phyloP scores from a whole-genome alignment of 148 eudicot species.

The Silene latifolia region DNA sequence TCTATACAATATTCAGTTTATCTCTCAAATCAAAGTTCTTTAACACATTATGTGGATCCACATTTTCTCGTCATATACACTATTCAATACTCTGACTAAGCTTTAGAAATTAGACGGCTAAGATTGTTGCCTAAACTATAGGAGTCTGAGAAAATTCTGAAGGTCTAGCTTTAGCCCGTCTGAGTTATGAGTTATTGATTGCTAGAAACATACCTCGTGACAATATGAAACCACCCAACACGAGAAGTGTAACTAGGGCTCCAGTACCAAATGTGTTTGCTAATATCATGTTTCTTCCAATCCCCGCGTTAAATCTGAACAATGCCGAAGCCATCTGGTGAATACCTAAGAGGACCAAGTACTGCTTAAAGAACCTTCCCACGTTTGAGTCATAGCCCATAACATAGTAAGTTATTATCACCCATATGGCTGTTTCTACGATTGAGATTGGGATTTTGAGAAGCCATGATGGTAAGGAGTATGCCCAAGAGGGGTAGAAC shows the following conservation, averaged over 20 bases:
- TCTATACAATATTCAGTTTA: too few species aligned
- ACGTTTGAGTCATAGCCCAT: conserved; percentile 69
- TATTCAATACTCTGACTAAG: not conserved
- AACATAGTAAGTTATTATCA: conserved; percentile 57
- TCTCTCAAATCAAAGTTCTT: too few species aligned
- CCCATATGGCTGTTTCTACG: conserved; percentile 66
- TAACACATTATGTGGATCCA: too few species aligned
- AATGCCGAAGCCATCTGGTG: conserved; percentile 76
- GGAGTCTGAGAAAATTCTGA: not conserved
- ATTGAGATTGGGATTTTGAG: conserved; percentile 69
- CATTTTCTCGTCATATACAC: not conserved
- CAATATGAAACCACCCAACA: conserved; percentile 73
- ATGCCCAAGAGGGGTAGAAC: conserved; percentile 87
- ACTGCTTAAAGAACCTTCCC: conserved; percentile 61
- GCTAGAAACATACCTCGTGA: conserved; percentile 48
- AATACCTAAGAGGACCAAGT: conserved; percentile 43
- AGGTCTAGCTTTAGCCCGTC: not conserved
- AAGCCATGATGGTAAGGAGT: conserved; percentile 65
- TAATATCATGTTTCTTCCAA: conserved; percentile 74
- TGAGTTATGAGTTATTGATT: not conserved
- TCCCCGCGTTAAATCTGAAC: conserved; percentile 61
- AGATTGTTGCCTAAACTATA: not conserved
- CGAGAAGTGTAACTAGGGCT: conserved; percentile 51
- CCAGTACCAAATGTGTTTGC: conserved; percentile 80
- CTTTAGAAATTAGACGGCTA: not conserved